These are phyloP conservation scores for Clonostachys byssicola DNA, from an alignment of 2,329 filamentous ascomycete genomes.

Conservation along the genomic window DNA sequence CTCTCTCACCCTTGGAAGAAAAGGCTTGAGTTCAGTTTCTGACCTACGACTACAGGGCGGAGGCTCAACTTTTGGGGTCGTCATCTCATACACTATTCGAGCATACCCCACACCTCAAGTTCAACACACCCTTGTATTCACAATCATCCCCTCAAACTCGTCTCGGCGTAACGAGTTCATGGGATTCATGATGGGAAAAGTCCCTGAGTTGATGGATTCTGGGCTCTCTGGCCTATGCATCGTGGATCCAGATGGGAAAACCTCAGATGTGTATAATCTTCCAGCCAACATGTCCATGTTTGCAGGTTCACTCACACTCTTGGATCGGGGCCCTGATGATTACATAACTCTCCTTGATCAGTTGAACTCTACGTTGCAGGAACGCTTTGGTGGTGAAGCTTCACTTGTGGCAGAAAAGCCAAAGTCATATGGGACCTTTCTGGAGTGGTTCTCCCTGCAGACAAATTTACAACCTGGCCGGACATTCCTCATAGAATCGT, in stretches of 20 bases:
- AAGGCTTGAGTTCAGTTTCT: neutral
- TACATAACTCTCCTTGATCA: neutral
- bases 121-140: conserved; percentile 9
- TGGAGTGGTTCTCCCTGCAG: conserved; percentile 27
- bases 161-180: conserved; percentile 40
- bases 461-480: conserved; percentile 11
- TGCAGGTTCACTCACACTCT: neutral
- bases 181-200: conserved; percentile 36
- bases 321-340: neutral
- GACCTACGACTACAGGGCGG: conserved; percentile 36
- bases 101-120: conserved; percentile 38
- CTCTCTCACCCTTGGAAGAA: conserved; percentile 7
- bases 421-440: conserved; percentile 26
- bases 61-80: conserved; percentile 56
- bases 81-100: conserved; percentile 52
- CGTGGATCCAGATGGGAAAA: conserved; percentile 34
- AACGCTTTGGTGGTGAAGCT: conserved; percentile 19
- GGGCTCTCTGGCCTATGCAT: conserved; percentile 46
- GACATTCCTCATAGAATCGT: conserved; percentile 34
- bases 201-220: conserved; percentile 41
- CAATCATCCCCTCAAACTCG: conserved; percentile 17
- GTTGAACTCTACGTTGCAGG: conserved; percentile 15
- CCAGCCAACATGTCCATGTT: conserved; percentile 27
- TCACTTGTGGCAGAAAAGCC: conserved; percentile 20
- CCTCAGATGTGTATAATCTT: conserved; percentile 21